Base-by-base conservation (phyloP, 1,139 yeast species). In the Diutina mesorugosa region DNA sequence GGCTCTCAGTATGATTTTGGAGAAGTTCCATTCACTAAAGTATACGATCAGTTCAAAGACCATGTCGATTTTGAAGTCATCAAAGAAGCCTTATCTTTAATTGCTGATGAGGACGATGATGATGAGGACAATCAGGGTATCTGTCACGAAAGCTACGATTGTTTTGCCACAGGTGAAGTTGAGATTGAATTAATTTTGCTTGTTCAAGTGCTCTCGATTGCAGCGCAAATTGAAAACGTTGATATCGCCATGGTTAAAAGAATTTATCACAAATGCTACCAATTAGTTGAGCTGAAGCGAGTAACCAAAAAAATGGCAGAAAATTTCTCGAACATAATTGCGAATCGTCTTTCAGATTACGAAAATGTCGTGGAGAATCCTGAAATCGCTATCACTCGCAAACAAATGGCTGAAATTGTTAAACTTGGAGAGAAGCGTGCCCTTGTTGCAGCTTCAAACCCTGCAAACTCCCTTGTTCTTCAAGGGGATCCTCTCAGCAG, bases 1-100 rank as follows among this genome's bases (percentile, higher is more conserved):
- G 91, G 91, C 0, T 88, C 96, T 0, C 80, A 79, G 56, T 82
- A 74, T 66, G 98, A 93, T 66, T 86, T 88, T 63, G 97, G 86
- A 7, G 98, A 93, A 67, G 65, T 93, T 2, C 77, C 84, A 0
- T 60, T 84, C 54, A 55, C 60, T 0, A 64, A 65, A 3, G 73
- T 86, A 21, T 71, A 71, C 51, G 62, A 59, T 4, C 71, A 67
- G 50, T 76, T 77, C 55, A 60, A 71, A 1, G 52, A 71, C 58
- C 59, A 60, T 63, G 6, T 61, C 68, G 46, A 63, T 67, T 48
- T 61, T 56, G 45, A 45, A 54, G 58, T 54, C 16, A 60, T 69
- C 14, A 60, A 77, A 8, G 71, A 72, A 8, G 69, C 68, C 14
- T 62, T 77, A 7, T 59, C 75, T 14, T 63, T 65, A 7, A 60